These are phyloP conservation scores for Crithidia fasciculata DNA, from an alignment of 208 protist species.

Conservation along the genomic window DNA sequence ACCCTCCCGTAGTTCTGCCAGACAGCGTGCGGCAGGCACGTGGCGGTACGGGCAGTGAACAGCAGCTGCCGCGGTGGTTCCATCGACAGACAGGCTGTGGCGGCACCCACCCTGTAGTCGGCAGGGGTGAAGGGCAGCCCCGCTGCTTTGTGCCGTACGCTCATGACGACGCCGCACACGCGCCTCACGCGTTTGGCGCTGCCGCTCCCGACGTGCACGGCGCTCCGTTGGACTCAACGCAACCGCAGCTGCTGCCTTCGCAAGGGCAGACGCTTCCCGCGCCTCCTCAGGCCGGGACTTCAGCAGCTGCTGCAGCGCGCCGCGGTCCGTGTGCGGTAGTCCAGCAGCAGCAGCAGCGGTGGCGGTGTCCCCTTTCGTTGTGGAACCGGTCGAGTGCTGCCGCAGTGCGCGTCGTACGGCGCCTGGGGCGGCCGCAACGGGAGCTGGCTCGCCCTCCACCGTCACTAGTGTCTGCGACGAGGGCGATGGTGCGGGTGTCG, in stretches of 20 bases:
- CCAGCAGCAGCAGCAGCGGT: background rate
- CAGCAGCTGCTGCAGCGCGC: too few species aligned
- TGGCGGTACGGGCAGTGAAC: slow-evolving; percentile 36
- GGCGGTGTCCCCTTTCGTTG: background rate
- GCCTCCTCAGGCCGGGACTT: too few species aligned
- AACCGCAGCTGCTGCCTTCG: background rate
- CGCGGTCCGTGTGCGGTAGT: too few species aligned
- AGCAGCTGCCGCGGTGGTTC: background rate
- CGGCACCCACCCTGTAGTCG: slow-evolving; percentile 50
- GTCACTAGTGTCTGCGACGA: background rate
- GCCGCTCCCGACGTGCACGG: slow-evolving; percentile 11
- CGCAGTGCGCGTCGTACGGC: slow-evolving; percentile 23
- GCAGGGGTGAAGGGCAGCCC: slow-evolving; percentile 46
- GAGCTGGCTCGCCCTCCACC: slow-evolving; percentile 17
- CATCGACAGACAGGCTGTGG: background rate
- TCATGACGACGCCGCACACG: slow-evolving; percentile 32
- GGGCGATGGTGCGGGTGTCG: background rate
- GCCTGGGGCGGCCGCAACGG: slow-evolving; percentile 14
- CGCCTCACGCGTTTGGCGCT: slow-evolving; percentile 21
- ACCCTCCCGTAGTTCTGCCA: slow-evolving; percentile 44
- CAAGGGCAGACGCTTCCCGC: too few species aligned
- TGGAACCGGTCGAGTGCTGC: background rate
- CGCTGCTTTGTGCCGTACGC: slow-evolving; percentile 20
- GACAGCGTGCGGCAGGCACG: slow-evolving; percentile 40
- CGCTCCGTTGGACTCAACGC: slow-evolving; percentile 21